Evolutionary conservation across 805 yeast species (phyloP), one percentile per base, ranked within the genome.

Genomic region (Candida ipomoeae): DNA sequence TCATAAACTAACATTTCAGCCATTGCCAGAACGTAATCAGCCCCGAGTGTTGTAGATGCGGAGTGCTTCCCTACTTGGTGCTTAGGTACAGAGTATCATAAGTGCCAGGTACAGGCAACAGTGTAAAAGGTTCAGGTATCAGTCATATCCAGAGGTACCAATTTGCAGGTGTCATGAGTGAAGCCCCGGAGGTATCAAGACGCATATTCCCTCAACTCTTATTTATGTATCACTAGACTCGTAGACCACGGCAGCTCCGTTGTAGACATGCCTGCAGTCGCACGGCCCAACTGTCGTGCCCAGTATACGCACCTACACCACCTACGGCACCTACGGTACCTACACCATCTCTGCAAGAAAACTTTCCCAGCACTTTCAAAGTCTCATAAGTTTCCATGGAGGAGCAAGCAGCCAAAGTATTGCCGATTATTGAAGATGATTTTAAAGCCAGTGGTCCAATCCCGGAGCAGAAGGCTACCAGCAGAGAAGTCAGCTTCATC

Each of bases 401-500:
- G 2, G 45, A 33, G 45, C 45, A 42, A 18, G 15, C 18, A 39
- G 18, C 10, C 14, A 42, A 32, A 14, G 26, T 18, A 20, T 14
- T n/a, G 38, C 31, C 38, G 11, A 37, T 42, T 10, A 18, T 26
- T 35, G 40, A 44, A 8, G 40, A 44, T 23, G 46, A 44, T 17
- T 44, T 44, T 15, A 11, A 21, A 4, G 17, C 8, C 26, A 23
- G 11, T 3, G 23, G 10, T 11, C 15, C 29, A 8, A 31, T 14
- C 7, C 15, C 7, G 29, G 26, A 44, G 21, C 23, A 23, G 14
- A 13, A 17, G 17, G 31, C 35, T 3, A 36, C 14, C 23, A 18
- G 6, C 17, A 46, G 68, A 35, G 40, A 51, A 3, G 61, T 67
- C 15, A 67, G 69, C 60, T 71, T 84, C 51, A 81, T 85, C 17